phyloP scores from a whole-genome alignment of 352 stramenopile genomes.

The Peronospora belbahrii region DNA sequence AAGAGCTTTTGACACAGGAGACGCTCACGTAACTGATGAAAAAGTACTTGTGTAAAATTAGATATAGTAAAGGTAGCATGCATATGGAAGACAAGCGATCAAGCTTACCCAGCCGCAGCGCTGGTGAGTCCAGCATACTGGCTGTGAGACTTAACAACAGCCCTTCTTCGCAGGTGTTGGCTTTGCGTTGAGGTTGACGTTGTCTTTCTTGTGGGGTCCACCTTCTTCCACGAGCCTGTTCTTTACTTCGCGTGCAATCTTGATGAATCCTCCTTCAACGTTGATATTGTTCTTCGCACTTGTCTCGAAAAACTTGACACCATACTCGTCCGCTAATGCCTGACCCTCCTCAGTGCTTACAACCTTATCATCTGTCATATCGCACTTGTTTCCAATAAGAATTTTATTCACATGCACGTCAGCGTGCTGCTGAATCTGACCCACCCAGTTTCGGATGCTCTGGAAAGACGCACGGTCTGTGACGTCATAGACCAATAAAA shows the following conservation, averaged over 20 bases:
- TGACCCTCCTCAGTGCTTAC: constrained; percentile 92
- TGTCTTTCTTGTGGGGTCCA: constrained; percentile 79
- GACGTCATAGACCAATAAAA: constrained; percentile 98
- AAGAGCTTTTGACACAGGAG: not conserved
- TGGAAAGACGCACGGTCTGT: constrained; percentile 96
- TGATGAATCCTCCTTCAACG: constrained; percentile 87
- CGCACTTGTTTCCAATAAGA: constrained; percentile 99
- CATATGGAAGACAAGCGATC: constrained; percentile 14
- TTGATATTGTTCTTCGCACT: constrained; percentile 95
- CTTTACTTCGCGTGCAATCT: constrained; percentile 86
- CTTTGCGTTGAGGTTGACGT: constrained; percentile 76
- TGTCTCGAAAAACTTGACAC: constrained; percentile 94
- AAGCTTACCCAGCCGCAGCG: constrained; percentile 9
- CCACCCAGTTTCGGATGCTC: constrained; percentile 97
- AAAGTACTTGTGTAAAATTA: constrained; percentile 30
- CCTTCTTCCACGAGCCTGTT: constrained; percentile 86
- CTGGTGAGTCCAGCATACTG: constrained; percentile 21
- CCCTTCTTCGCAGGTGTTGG: constrained; percentile 69
- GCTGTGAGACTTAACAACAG: constrained; percentile 61
- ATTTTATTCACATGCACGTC: constrained; percentile 99
- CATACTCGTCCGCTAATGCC: constrained; percentile 91
- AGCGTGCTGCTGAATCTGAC: constrained; percentile 95
- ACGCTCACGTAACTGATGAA: constrained; percentile 12
- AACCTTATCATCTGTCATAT: constrained; percentile 96
- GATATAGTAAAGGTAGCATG: constrained; percentile 27